Evolutionary conservation across 306 rosid genomes (phyloP).

Genomic region (Mimosa bimucronata): DNA sequence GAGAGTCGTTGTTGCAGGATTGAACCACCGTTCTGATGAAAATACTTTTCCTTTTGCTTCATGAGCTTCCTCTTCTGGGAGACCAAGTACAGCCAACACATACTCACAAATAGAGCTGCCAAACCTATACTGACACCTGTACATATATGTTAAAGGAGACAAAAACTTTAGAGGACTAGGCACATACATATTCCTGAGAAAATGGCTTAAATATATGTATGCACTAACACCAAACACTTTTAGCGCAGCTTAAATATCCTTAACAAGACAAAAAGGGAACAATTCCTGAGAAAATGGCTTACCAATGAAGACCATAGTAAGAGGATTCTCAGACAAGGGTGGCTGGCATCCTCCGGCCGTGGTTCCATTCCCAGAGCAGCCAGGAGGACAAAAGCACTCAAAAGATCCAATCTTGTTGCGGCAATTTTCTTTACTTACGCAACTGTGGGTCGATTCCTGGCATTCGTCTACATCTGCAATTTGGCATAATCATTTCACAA

Average conservation of each 20-base stretch:
- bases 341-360: not conserved
- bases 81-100: conserved; percentile 27
- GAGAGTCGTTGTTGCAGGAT: conserved; percentile 35
- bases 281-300: not conserved
- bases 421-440: not conserved
- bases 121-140: conserved; percentile 25
- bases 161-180: not conserved
- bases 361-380: conserved; percentile 17
- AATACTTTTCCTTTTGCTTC: conserved; percentile 34
- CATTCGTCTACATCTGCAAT: conserved; percentile 17
- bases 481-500: not conserved
- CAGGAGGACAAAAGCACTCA: conserved; percentile 8
- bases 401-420: not conserved
- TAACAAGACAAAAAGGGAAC: not conserved
- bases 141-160: not conserved
- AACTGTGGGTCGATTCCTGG: conserved; percentile 1
- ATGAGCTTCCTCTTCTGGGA: conserved; percentile 39
- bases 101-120: not conserved
- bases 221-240: not conserved
- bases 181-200: no score
- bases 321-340: not conserved
- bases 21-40: conserved; percentile 40
- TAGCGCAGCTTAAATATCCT: not conserved
- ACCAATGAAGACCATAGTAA: conserved; percentile 6
- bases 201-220: no score